A percentile compares a stretch with the other conserved stretches of the same genome.
phyloP scores from a whole-genome alignment of 2,329 filamentous ascomycete genomes.

The Anthostomella pinea region DNA sequence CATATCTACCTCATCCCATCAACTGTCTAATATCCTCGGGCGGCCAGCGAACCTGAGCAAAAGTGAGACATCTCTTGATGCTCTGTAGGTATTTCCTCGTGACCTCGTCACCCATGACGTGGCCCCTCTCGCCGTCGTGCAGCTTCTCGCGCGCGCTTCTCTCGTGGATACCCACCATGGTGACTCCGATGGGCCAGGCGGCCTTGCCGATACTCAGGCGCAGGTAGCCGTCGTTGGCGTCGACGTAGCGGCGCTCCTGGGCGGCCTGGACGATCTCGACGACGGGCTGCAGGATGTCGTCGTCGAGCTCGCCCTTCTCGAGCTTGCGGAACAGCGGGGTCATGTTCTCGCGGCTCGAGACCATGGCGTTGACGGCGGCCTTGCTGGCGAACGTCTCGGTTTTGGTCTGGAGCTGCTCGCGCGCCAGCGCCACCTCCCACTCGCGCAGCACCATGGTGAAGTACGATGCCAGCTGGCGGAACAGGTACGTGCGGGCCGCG shows the following conservation, averaged over 20 bases:
- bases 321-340: conserved; percentile 86
- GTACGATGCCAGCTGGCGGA: conserved; percentile 86
- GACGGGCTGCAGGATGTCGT: conserved; percentile 75
- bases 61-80: conserved; percentile 94
- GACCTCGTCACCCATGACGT: conserved; percentile 95
- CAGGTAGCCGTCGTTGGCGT: conserved; percentile 94
- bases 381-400: conserved; percentile 70
- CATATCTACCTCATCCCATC: conserved; percentile 69
- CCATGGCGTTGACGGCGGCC: conserved; percentile 79
- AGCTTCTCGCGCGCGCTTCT: conserved; percentile 92
- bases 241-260: conserved; percentile 87
- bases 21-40: conserved; percentile 88
- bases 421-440: conserved; percentile 76
- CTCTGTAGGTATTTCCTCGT: conserved; percentile 96
- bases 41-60: conserved; percentile 95
- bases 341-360: conserved; percentile 84
- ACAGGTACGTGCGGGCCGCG: conserved; percentile 68
- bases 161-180: conserved; percentile 99
- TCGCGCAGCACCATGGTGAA: conserved; percentile 94
- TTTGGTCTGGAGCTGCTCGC: conserved; percentile 44
- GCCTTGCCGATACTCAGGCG: conserved; percentile 92
- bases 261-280: conserved; percentile 90
- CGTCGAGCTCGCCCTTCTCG: conserved; percentile 75
- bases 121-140: conserved; percentile 81
- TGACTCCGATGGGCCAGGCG: conserved; percentile 98